These are phyloP conservation scores for Zoysia pacifica DNA, from an alignment of 176 grass and related monocot species.

Conservation along the genomic window DNA sequence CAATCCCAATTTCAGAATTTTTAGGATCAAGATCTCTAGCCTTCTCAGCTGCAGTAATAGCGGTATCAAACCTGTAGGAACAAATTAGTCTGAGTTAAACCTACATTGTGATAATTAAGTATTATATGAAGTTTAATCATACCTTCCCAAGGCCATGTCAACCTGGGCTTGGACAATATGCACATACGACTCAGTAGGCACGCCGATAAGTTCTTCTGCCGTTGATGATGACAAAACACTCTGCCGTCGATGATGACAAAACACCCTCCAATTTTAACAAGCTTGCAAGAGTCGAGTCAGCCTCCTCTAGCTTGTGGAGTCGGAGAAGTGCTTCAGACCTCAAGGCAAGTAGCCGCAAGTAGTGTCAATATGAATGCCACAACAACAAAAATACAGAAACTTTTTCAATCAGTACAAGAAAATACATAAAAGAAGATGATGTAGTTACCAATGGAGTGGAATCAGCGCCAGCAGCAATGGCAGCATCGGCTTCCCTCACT, in stretches of 20 bases:
- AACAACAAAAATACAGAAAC: conserved; percentile 8
- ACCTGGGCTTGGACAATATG: conserved; percentile 77
- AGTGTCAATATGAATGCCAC: conserved; percentile 31
- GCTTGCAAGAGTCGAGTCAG: conserved; percentile 64
- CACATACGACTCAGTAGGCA: conserved; percentile 68
- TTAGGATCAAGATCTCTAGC: conserved; percentile 67
- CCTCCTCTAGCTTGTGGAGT: conserved; percentile 82
- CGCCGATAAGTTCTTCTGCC: conserved; percentile 69
- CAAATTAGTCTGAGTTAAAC: conserved; percentile 30
- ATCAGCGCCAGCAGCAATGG: conserved; percentile 73
- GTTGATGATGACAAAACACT: no score
- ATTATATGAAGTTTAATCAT: conserved; percentile 35
- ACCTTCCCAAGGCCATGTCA: conserved; percentile 96
- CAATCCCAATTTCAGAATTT: conserved; percentile 59
- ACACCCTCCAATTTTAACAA: conserved; percentile 57
- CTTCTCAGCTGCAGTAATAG: conserved; percentile 77
- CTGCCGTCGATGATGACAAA: conserved; percentile 38
- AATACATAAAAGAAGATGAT: neutral
- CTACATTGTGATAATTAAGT: conserved; percentile 22
- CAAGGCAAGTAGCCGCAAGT: conserved; percentile 67
- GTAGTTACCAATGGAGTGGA: conserved; percentile 72
- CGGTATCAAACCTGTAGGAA: conserved; percentile 80
- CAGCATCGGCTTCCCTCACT: conserved; percentile 84
- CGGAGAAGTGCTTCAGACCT: conserved; percentile 91
- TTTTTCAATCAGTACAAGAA: conserved; percentile 1